Base-by-base conservation (phyloP, 768 basidiomycete genomes). In the Artomyces pyxidatus region DNA sequence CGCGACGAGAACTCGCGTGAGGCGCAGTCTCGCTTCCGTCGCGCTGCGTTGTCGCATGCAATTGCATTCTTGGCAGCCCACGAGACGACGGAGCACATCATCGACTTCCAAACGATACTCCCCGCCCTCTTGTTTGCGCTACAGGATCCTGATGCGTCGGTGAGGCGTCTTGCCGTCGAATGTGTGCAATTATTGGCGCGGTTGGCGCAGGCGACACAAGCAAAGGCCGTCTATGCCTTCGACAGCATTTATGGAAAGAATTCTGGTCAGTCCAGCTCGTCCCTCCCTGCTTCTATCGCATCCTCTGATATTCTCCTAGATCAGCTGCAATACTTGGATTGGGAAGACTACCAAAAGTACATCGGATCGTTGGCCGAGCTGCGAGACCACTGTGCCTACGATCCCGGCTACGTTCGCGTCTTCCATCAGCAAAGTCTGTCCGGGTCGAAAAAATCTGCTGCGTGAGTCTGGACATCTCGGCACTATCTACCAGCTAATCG, bases 21-120 rank as follows among this genome's bases (percentile, higher is more conserved):
- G n/a, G 47, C 17, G 42, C 47, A 65, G 3, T 56, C 62, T 17
- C 55, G 66, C 42, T 72, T 71, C 51, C 73, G 66, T 49, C 65
- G 74, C 2, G 71, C 80, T 1, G 82, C 91, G 0, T 68, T 97
- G 8, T 68, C 75, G 4, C 92, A 97, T 61, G 81, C 82, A 17
- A 71, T 76, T 2, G 88, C 91, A 0, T 94, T 94, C 65, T 63
- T 98, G 11, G 74, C 81, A 41, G 89, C 93, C 0, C 82, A 90
- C 63, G 61, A 73, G 1, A 59, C 70, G 2, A 68, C 75, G 40
- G 66, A 72, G 37, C 70, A 73, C 30, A 69, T 73, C 12, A 63
- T 83, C 4, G 92, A 95, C 63, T 89, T 94, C 65, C 86, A 93
- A 63, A 82, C 80, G 0, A 73, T 93, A 6, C 59, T 92, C 10